A percentile compares a stretch with the other conserved stretches of the same genome.
Conservation (phyloP, 768 basidiomycete species). For the Tricholoma terreum region DNA sequence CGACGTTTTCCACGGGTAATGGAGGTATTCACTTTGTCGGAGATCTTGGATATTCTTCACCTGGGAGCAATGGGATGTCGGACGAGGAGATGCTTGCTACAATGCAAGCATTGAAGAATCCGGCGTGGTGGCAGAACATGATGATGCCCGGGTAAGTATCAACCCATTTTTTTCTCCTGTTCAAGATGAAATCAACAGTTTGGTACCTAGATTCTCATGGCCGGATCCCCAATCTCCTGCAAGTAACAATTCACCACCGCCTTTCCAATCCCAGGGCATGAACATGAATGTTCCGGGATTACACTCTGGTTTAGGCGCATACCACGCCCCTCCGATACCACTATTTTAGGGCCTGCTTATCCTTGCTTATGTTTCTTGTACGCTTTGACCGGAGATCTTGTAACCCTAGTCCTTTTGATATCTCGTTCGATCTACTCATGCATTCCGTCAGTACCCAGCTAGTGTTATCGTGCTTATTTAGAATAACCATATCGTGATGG, state of each 20-base stretch:
- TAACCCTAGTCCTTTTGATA: no score
- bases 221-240: conserved; percentile 27
- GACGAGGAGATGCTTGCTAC: conserved; percentile 65
- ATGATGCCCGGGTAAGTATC: conserved; percentile 76
- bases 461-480: no score
- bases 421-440: no score
- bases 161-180: not conserved
- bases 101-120: conserved; percentile 70
- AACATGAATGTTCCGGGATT: not conserved
- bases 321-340: not conserved
- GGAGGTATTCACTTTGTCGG: conserved; percentile 42
- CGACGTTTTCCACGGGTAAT: conserved; percentile 39
- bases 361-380: not conserved
- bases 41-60: conserved; percentile 35
- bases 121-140: conserved; percentile 73
- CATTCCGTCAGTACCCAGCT: no score
- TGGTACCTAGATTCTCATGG: conserved; percentile 27
- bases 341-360: not conserved
- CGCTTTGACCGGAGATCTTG: not conserved
- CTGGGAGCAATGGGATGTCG: conserved; percentile 32
- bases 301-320: not conserved
- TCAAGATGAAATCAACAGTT: not conserved
- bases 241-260: conserved; percentile 17
- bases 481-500: no score
- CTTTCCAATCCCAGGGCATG: conserved; percentile 6